Percentiles rank a stretch among this genome's conserved stretches.
These are phyloP conservation scores for Selenicereus undatus DNA, from an alignment of 148 eudicot genomes.

Conservation along the genomic window DNA sequence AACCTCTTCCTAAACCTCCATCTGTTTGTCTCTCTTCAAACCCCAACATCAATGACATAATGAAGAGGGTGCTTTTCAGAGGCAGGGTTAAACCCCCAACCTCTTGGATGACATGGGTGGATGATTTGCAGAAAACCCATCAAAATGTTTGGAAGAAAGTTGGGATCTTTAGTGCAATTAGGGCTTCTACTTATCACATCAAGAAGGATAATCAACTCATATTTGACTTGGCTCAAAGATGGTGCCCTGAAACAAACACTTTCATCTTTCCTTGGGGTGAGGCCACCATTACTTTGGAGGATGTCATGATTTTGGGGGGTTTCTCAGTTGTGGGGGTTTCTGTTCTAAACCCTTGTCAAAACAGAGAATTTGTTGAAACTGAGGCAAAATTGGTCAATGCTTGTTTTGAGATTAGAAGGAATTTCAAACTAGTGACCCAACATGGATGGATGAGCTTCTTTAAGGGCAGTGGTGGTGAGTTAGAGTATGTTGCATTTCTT, in stretches of 20 bases:
- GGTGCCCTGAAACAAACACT: conserved; percentile 10
- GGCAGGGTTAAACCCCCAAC: neutral
- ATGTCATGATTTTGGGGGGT: conserved; percentile 35
- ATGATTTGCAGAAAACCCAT: conserved; percentile 21
- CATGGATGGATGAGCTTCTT: conserved; percentile 27
- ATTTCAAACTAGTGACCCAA: neutral
- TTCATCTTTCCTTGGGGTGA: conserved; percentile 22
- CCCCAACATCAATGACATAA: neutral
- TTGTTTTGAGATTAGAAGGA: neutral
- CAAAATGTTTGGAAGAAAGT: conserved; percentile 21
- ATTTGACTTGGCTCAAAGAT: conserved; percentile 23
- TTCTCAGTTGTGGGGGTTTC: conserved; percentile 20
- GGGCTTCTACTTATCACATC: conserved; percentile 26
- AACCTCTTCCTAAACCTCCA: conserved; percentile 8
- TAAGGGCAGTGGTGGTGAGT: neutral
- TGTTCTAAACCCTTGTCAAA: neutral
- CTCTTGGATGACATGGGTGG: conserved; percentile 16
- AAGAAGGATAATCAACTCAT: conserved; percentile 14
- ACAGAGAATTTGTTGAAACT: neutral
- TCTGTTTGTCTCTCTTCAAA: conserved; percentile 3
- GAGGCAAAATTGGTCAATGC: neutral
- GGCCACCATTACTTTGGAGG: conserved; percentile 37
- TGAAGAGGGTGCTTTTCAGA: neutral
- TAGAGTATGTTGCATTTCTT: conserved; percentile 35
- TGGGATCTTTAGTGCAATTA: conserved; percentile 27